Evolutionary conservation across 805 yeast genomes (phyloP).

Genomic region (Schwanniomyces yamadae): DNA sequence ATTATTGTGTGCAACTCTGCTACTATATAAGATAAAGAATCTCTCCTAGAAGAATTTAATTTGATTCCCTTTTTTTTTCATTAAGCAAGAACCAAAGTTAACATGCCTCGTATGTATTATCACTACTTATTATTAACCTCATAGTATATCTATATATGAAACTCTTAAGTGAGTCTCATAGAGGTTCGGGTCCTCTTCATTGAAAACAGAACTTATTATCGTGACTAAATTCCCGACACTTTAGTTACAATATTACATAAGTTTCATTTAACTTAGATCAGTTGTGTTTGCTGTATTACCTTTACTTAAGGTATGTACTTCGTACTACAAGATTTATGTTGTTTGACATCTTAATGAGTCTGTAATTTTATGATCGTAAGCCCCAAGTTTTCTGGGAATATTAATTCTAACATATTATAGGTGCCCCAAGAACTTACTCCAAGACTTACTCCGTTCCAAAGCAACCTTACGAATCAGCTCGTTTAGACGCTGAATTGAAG

Average conservation of each 20-base stretch:
- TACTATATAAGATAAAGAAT: no score
- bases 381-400: constrained; percentile 1
- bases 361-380: not conserved
- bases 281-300: no score
- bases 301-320: no score
- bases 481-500: constrained; percentile 98
- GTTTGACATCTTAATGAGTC: no score
- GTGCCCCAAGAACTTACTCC: constrained; percentile 99
- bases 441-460: constrained; percentile 99
- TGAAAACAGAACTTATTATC: constrained; percentile 28
- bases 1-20: no score
- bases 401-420: constrained; percentile 40
- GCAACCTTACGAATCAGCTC: constrained; percentile 99
- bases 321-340: no score
- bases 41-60: no score
- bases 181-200: constrained; percentile 76
- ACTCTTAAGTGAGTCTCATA: constrained; percentile 4
- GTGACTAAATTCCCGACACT: constrained; percentile 88
- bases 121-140: not conserved
- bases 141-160: constrained; percentile 1
- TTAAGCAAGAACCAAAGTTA: constrained; percentile 27
- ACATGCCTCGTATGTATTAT: constrained; percentile 62
- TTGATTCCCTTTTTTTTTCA: constrained; percentile 10
- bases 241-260: constrained; percentile 47
- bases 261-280: constrained; percentile 1